These are phyloP conservation scores for Dictyostelium citrinum DNA, from an alignment of 78 protist genomes.

Conservation along the genomic window DNA sequence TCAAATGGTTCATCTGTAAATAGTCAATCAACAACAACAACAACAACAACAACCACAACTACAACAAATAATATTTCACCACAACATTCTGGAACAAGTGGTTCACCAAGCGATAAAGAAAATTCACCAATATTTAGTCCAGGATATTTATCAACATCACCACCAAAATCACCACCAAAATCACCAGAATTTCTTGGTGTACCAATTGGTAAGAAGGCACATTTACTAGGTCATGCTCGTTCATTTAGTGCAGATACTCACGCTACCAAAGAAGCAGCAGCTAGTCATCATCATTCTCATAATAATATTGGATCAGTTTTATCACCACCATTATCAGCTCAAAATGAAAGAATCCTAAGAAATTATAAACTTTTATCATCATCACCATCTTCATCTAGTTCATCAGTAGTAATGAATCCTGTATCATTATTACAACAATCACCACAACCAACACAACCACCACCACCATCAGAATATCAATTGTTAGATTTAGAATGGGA, in stretches of 20 bases:
- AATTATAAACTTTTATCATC: constrained; percentile 38
- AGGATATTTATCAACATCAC: constrained; percentile 2
- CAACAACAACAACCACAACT: neutral
- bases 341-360: neutral
- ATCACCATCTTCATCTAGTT: constrained; percentile 20
- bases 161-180: constrained; percentile 30
- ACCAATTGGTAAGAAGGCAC: neutral
- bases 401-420: neutral
- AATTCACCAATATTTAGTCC: neutral
- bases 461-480: neutral
- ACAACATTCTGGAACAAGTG: neutral
- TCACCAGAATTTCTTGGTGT: constrained; percentile 51
- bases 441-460: neutral
- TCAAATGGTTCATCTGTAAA: neutral
- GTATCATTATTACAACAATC: neutral
- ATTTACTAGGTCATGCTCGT: neutral
- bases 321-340: neutral
- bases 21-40: neutral
- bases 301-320: neutral
- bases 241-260: constrained; percentile 13
- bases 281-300: neutral
- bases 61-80: neutral
- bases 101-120: constrained; percentile 5
- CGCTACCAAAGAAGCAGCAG: neutral
- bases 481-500: constrained; percentile 23